Base-by-base conservation (phyloP, 208 protist species). In the Sergeia podlipaevii region DNA sequence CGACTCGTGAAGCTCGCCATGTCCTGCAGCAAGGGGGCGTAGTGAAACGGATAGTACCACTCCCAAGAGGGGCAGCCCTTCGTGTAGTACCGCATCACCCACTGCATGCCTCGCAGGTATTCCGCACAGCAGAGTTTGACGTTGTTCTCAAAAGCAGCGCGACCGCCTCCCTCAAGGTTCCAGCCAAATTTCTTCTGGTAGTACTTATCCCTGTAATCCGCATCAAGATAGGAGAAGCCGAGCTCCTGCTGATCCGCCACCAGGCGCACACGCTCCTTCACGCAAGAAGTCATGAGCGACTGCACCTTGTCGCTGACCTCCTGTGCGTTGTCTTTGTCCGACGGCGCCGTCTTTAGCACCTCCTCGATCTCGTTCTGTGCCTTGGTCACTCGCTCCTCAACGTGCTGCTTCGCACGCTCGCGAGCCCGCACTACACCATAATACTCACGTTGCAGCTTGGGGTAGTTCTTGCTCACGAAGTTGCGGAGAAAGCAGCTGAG, bases 51-150 rank as follows among this genome's bases (percentile, higher is more conserved):
- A 69, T 99, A 99, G 73, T 92, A 99, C 97, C 97, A 99, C 56
- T 73, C 60, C 98, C 98, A 99, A 33, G 92, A 98, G 10, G 89
- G 80, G 66, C 91, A 97, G 8, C 97, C 98, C 33, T 91, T 74
- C 54, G 97, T 99, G 77, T 99, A 99, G 85, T 99, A 99, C 8
- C 70, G 61, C 65, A 99, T 81, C n/a, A 99, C 97, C 98, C 98
- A 99, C 58, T 83, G 80, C 33, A 99, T 77, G 18, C 98, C 98
- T 46, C 97, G 83, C 33, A 98, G 61, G 81, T 99, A 99, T 55
- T 83, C 71, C 23, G 73, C 55, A 27, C 88, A 90, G 45, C 98
- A 85, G 21, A 51, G 39, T 8, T 63, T 47, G 28, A 95, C 58
- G 32, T 87, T 65, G 33, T 36, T 37, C 62, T 96, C 83, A 32